Evolutionary conservation across 176 grass and related monocot genomes (phyloP).

Genomic region (Juncus effusus): DNA sequence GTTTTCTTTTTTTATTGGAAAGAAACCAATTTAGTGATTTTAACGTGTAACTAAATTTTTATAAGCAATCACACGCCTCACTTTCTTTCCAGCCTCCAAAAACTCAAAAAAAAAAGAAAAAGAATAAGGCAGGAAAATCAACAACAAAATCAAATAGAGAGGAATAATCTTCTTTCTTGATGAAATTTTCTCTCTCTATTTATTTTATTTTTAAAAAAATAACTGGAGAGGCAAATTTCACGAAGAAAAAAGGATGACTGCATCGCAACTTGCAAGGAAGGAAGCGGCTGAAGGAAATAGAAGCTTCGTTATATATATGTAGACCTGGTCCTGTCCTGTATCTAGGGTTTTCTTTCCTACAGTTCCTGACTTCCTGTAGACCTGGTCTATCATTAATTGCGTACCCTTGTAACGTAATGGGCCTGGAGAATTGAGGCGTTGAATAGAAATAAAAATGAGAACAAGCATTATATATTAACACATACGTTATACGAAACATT

Average conservation of each 20-base stretch:
- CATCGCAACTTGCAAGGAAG: not conserved
- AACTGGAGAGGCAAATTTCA: not conserved
- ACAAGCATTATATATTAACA: too few species aligned
- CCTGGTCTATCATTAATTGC: slow-evolving; percentile 19
- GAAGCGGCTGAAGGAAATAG: not conserved
- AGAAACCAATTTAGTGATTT: slow-evolving; percentile 21
- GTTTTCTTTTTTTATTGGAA: slow-evolving; percentile 23
- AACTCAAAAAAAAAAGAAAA: not conserved
- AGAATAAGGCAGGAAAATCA: not conserved
- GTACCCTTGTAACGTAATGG: not conserved
- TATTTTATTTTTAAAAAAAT: too few species aligned
- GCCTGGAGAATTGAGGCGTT: too few species aligned
- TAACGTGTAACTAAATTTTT: not conserved
- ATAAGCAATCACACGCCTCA: slow-evolving; percentile 27
- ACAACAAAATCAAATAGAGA: not conserved
- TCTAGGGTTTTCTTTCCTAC: not conserved
- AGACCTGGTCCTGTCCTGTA: too few species aligned
- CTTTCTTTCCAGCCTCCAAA: slow-evolving; percentile 25
- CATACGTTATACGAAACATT: too few species aligned
- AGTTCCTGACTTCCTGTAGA: not conserved
- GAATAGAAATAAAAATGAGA: too few species aligned
- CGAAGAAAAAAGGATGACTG: not conserved
- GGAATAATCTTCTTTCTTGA: too few species aligned
- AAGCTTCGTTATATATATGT: too few species aligned
- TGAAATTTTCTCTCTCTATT: too few species aligned